phyloP scores from a whole-genome alignment of 257 asterid genomes.

The Ajuga chamaepitys region DNA sequence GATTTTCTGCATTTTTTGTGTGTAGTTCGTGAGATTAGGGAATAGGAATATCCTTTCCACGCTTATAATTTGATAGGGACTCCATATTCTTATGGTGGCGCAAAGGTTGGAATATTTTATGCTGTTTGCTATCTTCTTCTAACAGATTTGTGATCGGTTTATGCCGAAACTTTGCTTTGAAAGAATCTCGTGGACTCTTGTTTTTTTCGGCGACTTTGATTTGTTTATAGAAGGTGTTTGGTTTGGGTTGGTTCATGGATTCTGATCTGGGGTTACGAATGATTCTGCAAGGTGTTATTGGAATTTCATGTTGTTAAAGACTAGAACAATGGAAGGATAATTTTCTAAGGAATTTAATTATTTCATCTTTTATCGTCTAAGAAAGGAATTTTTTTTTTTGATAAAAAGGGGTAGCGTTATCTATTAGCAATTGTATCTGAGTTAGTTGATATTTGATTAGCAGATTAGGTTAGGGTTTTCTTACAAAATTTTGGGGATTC shows the following conservation, averaged over 20 bases:
- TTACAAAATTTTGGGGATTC: background rate
- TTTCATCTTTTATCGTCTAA: background rate
- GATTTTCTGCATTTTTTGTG: constrained; percentile 12
- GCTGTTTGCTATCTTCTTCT: background rate
- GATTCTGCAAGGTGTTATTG: background rate
- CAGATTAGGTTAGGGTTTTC: background rate
- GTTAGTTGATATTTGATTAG: background rate
- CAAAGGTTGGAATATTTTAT: constrained; percentile 12
- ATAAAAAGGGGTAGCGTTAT: constrained; percentile 3
- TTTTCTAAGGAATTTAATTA: background rate
- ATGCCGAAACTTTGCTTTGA: background rate
- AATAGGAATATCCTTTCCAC: constrained; percentile 9
- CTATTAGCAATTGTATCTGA: constrained; percentile 2
- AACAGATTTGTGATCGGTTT: constrained; percentile 8
- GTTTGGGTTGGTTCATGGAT: constrained; percentile 3
- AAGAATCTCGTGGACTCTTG: background rate
- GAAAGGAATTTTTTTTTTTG: background rate
- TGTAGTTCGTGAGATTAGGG: background rate
- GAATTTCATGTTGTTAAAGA: constrained; percentile 15
- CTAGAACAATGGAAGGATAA: constrained; percentile 3
- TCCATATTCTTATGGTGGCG: constrained; percentile 6
- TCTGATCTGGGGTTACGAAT: constrained; percentile 23
- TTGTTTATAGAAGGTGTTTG: constrained; percentile 4
- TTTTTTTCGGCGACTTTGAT: background rate
- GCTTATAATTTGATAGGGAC: constrained; percentile 3